Evolutionary conservation across 208 protist genomes (phyloP).

Genomic region (Wallacemonas collosoma): DNA sequence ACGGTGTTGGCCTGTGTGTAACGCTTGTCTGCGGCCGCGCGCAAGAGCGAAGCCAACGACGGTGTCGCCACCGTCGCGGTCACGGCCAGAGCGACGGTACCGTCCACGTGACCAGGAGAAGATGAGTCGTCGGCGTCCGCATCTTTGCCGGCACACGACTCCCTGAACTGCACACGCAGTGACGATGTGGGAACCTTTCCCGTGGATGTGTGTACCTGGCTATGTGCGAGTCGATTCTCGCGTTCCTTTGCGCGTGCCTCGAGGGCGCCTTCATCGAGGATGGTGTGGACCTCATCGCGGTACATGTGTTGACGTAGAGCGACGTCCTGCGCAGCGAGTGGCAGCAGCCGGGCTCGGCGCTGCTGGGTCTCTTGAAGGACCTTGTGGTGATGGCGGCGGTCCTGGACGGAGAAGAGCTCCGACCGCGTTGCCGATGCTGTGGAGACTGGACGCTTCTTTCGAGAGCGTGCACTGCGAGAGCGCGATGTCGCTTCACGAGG

Average conservation of each 20-base stretch:
- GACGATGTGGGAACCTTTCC: neutral
- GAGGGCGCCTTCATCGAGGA: conserved; percentile 41
- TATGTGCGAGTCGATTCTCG: neutral
- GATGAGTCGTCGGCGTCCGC: neutral
- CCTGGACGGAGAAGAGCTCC: conserved; percentile 60
- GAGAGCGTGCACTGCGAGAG: neutral
- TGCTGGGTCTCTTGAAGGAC: conserved; percentile 51
- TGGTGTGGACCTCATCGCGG: conserved; percentile 19
- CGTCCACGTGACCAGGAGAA: neutral
- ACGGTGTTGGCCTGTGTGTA: conserved; percentile 1
- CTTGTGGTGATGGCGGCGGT: conserved; percentile 61
- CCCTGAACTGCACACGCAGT: neutral
- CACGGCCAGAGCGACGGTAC: conserved; percentile 2
- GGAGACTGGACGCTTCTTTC: neutral
- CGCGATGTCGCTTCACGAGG: neutral
- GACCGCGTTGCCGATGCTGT: neutral
- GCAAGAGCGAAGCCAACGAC: neutral
- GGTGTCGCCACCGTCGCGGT: neutral
- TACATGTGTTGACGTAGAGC: conserved; percentile 47
- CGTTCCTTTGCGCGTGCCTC: neutral
- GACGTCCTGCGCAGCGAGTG: conserved; percentile 49
- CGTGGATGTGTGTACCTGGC: neutral
- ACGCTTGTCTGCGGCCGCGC: conserved; percentile 7
- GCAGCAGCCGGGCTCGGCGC: conserved; percentile 56
- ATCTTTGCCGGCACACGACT: neutral